Base-by-base conservation (phyloP, 2,329 filamentous ascomycete genomes). In the Arthrobotrys entomopaga region DNA sequence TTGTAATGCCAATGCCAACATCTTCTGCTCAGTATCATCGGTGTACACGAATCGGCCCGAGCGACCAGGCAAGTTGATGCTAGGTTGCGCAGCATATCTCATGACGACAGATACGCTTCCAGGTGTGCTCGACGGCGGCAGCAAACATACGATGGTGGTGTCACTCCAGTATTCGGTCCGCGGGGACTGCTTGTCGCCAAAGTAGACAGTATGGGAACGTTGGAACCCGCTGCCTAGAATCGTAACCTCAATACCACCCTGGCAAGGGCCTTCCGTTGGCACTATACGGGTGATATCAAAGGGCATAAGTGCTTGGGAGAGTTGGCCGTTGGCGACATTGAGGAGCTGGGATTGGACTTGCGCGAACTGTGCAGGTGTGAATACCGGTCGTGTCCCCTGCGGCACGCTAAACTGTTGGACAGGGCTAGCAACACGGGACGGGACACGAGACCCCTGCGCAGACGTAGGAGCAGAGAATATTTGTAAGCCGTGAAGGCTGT, bases 241-340 rank as follows among this genome's bases (percentile, higher is more conserved):
- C 0, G 91, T 94, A 2, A 97, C 92, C 80, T 97, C 93, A 60
- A 92, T 93, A 48, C 93, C 93, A 71, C 93, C 93, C 40, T 87
- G 88, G 70, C 89, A 91, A 5, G 93, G 91, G 0, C 93, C 93
- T 81, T 96, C 91, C 29, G 86, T 86, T 0, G 93, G 93, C 40
- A 95, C 91, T 75, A 97, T 86, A 59, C 77, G 76, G 11, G 65
- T 76, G 38, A 75, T 75, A 54, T 75, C 71, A 20, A 75, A 75
- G 1, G 71, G 71, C n/a, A 75, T 53, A 19, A 75, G 63, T 1
- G 69, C 56, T 24, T 73, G 69, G 1, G 69, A 66, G 19, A 73
- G 61, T n/a, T 73, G 69, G 15, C 69, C 69, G 40, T 73, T 73
- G 19, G 69, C 69, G 20, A 73, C 69, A 53, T 66, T 73, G 54